phyloP scores from a whole-genome alignment of 179 eudicot species.

The Beta lomatogona region DNA sequence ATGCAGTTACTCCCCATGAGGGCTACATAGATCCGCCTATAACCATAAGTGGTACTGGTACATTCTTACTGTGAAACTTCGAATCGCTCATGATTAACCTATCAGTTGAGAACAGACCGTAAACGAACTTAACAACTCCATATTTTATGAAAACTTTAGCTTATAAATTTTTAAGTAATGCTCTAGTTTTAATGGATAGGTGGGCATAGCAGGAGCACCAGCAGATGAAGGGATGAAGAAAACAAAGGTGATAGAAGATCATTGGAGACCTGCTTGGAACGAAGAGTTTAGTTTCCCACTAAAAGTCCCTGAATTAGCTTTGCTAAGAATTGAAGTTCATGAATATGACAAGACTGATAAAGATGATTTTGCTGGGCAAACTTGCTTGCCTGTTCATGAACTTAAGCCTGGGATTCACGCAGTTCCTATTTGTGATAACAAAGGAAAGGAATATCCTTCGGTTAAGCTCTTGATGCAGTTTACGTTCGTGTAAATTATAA shows the following conservation, averaged over 20 bases:
- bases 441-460: conserved; percentile 54
- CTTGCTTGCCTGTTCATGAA: conserved; percentile 73
- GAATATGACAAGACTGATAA: conserved; percentile 72
- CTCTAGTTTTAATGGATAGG: conserved; percentile 34
- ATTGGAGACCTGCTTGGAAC: conserved; percentile 78
- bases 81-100: no score
- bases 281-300: conserved; percentile 72
- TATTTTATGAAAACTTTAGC: neutral
- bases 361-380: conserved; percentile 88
- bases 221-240: conserved; percentile 66
- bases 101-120: neutral
- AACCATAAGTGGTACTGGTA: no score
- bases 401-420: conserved; percentile 69
- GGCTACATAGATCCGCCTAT: no score
- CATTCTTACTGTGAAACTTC: no score
- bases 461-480: conserved; percentile 77
- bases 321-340: conserved; percentile 82
- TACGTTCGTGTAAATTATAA: conserved; percentile 40
- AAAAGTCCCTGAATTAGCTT: conserved; percentile 75
- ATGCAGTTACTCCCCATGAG: no score
- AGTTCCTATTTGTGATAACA: conserved; percentile 55
- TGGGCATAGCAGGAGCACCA: conserved; percentile 83
- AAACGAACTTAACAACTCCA: neutral
- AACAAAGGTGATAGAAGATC: conserved; percentile 64
- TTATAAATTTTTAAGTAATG: neutral